Conservation (phyloP, 2,329 filamentous ascomycete genomes). For the Fusarium tricinctum region DNA sequence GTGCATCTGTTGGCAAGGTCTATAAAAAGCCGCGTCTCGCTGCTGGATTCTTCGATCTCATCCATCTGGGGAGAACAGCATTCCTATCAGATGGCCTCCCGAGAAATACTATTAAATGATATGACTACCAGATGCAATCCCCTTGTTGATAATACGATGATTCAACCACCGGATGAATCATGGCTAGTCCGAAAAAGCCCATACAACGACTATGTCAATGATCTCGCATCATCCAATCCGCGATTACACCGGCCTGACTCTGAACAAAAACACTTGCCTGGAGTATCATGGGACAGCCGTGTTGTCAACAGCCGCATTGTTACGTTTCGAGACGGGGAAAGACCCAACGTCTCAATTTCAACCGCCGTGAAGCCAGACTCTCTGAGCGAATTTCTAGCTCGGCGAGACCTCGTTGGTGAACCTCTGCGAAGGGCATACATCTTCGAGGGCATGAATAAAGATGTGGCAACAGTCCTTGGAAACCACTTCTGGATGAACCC, state of each 20-base stretch:
- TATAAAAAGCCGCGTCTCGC: not conserved
- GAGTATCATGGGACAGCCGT: slow-evolving; percentile 3
- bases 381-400: not conserved
- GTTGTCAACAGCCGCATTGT: not conserved
- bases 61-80: not conserved
- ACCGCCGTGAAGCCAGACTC: not conserved
- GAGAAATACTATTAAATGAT: too few species aligned
- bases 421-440: not conserved
- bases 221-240: not conserved
- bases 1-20: not conserved
- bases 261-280: not conserved
- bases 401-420: not conserved
- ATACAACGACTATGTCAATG: slow-evolving; percentile 1
- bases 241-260: not conserved
- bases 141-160: not conserved
- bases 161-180: not conserved
- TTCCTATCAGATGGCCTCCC: not conserved
- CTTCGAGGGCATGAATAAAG: slow-evolving; percentile 12
- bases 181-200: not conserved
- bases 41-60: too few species aligned
- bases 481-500: slow-evolving; percentile 3
- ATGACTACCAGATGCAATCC: too few species aligned
- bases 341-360: not conserved
- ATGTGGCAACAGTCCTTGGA: slow-evolving; percentile 7
- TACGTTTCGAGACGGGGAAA: not conserved